A percentile compares a stretch with the other conserved stretches of the same genome.
Conservation (phyloP, 2,329 filamentous ascomycete genomes). For the Beauveria asiatica region DNA sequence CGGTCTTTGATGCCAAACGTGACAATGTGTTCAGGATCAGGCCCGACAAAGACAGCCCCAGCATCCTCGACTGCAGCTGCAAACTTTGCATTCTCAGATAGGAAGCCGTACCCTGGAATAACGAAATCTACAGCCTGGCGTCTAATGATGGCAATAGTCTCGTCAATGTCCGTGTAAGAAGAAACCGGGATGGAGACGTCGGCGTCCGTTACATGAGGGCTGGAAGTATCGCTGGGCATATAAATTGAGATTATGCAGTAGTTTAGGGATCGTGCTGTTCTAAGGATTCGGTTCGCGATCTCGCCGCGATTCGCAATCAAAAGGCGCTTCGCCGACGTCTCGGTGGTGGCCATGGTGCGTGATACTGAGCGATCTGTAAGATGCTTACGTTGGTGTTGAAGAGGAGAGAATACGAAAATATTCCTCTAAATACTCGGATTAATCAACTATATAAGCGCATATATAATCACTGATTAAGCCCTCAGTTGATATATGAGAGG, state of each 20-base stretch:
- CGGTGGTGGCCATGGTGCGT: not conserved
- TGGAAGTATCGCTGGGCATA: slow-evolving; percentile 45
- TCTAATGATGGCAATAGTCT: slow-evolving; percentile 27
- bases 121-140: slow-evolving; percentile 42
- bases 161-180: slow-evolving; percentile 13
- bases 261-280: slow-evolving; percentile 33
- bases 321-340: slow-evolving; percentile 28
- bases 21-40: slow-evolving; percentile 42
- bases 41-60: slow-evolving; percentile 50
- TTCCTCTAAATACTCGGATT: not conserved
- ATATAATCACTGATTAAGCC: not conserved
- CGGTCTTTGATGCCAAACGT: slow-evolving; percentile 51
- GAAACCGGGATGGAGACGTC: slow-evolving; percentile 38
- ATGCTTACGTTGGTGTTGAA: too few species aligned
- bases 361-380: not conserved
- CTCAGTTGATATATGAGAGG: not conserved
- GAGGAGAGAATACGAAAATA: too few species aligned
- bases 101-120: slow-evolving; percentile 57
- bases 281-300: slow-evolving; percentile 45
- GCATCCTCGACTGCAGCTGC: slow-evolving; percentile 41
- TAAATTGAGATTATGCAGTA: slow-evolving; percentile 49
- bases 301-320: slow-evolving; percentile 53
- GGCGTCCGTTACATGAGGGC: slow-evolving; percentile 43
- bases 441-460: not conserved
- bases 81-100: slow-evolving; percentile 55